Base-by-base conservation (phyloP, 805 yeast genomes). In the Candida silvicultrix region DNA sequence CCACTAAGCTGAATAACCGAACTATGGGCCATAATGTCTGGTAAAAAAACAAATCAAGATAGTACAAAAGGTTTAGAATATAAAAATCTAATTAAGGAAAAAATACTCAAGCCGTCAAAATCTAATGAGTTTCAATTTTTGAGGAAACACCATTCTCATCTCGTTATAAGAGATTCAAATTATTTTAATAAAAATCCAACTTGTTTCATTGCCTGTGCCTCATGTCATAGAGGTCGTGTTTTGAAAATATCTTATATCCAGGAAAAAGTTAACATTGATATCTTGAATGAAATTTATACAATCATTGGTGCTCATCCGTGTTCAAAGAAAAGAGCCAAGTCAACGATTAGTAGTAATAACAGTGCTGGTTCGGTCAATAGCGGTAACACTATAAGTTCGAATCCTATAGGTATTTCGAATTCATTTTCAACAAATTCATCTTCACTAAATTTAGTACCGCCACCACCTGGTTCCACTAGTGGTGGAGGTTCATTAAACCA, bases 81-180 rank as follows among this genome's bases (percentile, higher is more conserved):
- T 49, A 58, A 58, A 49, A 55, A 41, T 29, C 45, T 58, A 5
- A 57, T 58, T 39, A 58, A 56, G 45, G 60, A 57, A 40, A 57
- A 57, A 34, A 49, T 58, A 0, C 46, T 58, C 3, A 56, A 56
- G 39, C 63, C 61, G 3, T 58, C 63, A 1, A 58, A 57, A 28
- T 42, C 47, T 2, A 47, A 55, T 15, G 44, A 48, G 22, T 57
- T 38, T 18, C 48, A 46, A 14, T 15, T 31, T 3, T 41, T 53
- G 5, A 53, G 54, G 22, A 53, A 46, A 3, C 61, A 57, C 29
- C 63, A 58, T 34, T 45, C 56, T 7, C 63, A 58, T 48, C 40
- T 58, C 8, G 63, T 58, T n/a, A 58, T 58, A 34, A 48, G 63
- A 45, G 63, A 58, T 41, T 57, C 62, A 0, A 59, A 58, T 28